Evolutionary conservation across 2,329 filamentous ascomycete genomes (phyloP).

Genomic region (Pseudocercospora fuligena): DNA sequence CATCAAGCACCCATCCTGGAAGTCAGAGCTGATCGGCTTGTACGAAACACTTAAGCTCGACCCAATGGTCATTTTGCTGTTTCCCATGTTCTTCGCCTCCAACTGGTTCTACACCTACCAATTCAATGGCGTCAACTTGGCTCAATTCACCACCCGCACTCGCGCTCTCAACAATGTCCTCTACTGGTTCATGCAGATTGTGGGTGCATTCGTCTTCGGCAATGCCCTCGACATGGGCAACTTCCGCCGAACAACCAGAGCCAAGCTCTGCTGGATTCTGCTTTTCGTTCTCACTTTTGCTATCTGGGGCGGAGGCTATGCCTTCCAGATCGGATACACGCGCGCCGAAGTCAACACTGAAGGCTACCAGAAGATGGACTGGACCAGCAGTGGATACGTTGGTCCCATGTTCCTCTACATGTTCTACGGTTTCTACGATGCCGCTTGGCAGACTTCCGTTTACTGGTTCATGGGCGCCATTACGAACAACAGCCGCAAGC

Average conservation of each 20-base stretch:
- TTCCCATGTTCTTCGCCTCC: constrained; percentile 80
- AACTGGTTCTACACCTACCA: constrained; percentile 85
- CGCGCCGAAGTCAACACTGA: constrained; percentile 40
- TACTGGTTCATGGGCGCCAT: constrained; percentile 97
- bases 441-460: constrained; percentile 84
- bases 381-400: constrained; percentile 69
- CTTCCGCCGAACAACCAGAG: constrained; percentile 68
- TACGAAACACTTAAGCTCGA: constrained; percentile 73
- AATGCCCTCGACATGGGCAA: constrained; percentile 66
- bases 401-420: constrained; percentile 89
- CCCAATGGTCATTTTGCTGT: constrained; percentile 74
- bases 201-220: constrained; percentile 75
- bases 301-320: constrained; percentile 84
- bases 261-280: constrained; percentile 64
- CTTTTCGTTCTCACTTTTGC: constrained; percentile 74
- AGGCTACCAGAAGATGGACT: constrained; percentile 60
- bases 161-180: constrained; percentile 76
- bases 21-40: constrained; percentile 76
- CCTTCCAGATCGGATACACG: constrained; percentile 69
- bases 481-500: constrained; percentile 88
- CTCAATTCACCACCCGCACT: constrained; percentile 74
- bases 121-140: constrained; percentile 73
- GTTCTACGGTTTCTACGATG: constrained; percentile 88
- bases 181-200: constrained; percentile 77
- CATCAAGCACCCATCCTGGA: constrained; percentile 90